Evolutionary conservation across 2,329 filamentous ascomycete genomes (phyloP), one percentile per base, ranked within the genome.

Genomic region (Aspergillus viridinutans): DNA sequence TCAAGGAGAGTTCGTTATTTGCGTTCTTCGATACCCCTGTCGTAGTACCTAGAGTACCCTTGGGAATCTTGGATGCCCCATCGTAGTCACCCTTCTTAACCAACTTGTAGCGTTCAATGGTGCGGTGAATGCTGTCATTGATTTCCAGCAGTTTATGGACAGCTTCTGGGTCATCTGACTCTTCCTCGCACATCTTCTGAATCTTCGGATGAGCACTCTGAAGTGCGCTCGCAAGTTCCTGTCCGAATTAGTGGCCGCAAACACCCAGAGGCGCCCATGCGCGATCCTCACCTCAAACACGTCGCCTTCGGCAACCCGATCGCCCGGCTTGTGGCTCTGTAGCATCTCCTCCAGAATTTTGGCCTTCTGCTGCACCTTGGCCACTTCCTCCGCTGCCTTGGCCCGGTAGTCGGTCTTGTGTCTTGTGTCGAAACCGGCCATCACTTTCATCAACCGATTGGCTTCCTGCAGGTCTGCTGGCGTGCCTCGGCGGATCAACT

Each of bases 151-250:
- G 81, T 75, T 96, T 96, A 47, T 92, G 90, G 5, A 99, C 94
- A 4, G 94, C 94, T 77, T 97, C 94, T 60, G 92, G 87, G 69
- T 99, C 94, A 60, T 97, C 93, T 10, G 92, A 97, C 71, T 99
- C 94, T 74, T 99, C 94, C 74, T 97, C 93, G 69, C 93, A 97
- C 93, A 99, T 99, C 77, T 91, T 97, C 72, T 97, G 93, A 63
- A 99, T 97, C 79, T 99, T 99, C 8, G 94, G 94, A 68, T 99
- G 94, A 2, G 94, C 94, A 69, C 89, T 97, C 72, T 91, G 90
- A 49, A 99, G 81, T 9, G 94, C 87, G 62, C 89, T 88, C 4
- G 92, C 92, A 54, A 99, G 83, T 79, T 99, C 94, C 80, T 92
- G 57, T 59, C 20, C 17, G 29, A 3, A 17, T 10, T 20, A 49